Evolutionary conservation across 441 rosid genomes (phyloP), one percentile per base, ranked within the genome.

Genomic region (Kokia cookei): DNA sequence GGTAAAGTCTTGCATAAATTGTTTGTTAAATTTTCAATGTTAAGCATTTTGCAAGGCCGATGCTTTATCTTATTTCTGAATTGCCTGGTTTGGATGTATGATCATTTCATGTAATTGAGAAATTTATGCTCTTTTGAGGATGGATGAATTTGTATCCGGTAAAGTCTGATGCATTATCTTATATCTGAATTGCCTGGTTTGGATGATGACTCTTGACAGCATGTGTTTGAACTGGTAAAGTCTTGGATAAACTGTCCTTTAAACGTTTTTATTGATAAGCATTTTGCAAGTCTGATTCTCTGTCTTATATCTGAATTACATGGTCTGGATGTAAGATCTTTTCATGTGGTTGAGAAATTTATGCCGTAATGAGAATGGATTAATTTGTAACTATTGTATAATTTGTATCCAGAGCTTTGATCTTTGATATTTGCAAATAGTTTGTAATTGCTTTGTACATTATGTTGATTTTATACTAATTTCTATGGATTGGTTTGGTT

Each of bases 151-250:
- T 54, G 27, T 19, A 54, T 19, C 13, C 7, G 59, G 26, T 54
- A 54, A 61, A 65, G 61, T 74, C 69, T 60, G 51, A 64, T 53
- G 58, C 69, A 26, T 35, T 75, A 10, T 67, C 13, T 43, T 17
- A 65, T 26, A 27, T 76, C 51, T 65, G 40, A 66, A 48, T 62
- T 32, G 8, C 32, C 7, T 19, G 59, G 26, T 22, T 26, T 58
- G 37, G 79, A 81, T 24, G 17, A 75, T 91, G 78, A 80, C 72
- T 77, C 84, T 96, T 63, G 87, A 93, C 78, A 8, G 92, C 84
- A 69, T 89, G 17, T 91, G 89, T 79, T 85, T 96, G 89, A 86
- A 78, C 13, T 69, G 87, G 98, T 96, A 92, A 85, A 81, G 50
- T 68, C 67, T 78, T 67, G 27, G 65, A 19, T 26, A 43, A 61